phyloP scores from a whole-genome alignment of 371 early-diverging fungal genomes.

The Neoconidiobolus thromboides region DNA sequence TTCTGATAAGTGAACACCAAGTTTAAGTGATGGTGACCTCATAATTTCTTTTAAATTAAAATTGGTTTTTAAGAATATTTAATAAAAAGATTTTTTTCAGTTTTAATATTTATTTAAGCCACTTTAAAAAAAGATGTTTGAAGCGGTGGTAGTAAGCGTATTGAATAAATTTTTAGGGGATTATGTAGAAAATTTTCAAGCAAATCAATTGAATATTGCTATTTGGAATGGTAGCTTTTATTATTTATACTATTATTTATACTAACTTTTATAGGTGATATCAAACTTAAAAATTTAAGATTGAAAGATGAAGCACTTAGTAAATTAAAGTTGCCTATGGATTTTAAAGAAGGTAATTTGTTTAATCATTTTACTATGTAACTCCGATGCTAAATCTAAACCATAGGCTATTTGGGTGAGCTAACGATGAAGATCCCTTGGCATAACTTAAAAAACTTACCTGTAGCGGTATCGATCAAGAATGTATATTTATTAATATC shows the following conservation, averaged over 20 bases:
- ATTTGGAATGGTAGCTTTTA: constrained; percentile 76
- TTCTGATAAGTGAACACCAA: no score
- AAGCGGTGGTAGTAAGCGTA: constrained; percentile 69
- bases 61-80: no score
- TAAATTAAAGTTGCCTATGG: constrained; percentile 84
- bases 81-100: no score
- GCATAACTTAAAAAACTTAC: constrained; percentile 86
- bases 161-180: constrained; percentile 85
- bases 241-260: not conserved
- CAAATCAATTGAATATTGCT: constrained; percentile 85
- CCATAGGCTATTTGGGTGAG: constrained; percentile 76
- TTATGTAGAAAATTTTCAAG: constrained; percentile 88
- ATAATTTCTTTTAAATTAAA: no score
- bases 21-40: no score
- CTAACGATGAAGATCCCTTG: constrained; percentile 87
- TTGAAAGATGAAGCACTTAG: constrained; percentile 81
- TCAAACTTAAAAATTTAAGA: constrained; percentile 76
- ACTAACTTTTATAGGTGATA: constrained; percentile 47
- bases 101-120: not conserved
- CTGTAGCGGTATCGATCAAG: constrained; percentile 71
- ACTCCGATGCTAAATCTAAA: not conserved
- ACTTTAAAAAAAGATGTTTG: constrained; percentile 42
- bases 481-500: constrained; percentile 74
- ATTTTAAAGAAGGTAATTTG: constrained; percentile 66
- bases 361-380: not conserved